Percentiles rank a stretch among this genome's conserved stretches.
phyloP scores from a whole-genome alignment of 2,329 filamentous ascomycete genomes.

The Fusarium musae region DNA sequence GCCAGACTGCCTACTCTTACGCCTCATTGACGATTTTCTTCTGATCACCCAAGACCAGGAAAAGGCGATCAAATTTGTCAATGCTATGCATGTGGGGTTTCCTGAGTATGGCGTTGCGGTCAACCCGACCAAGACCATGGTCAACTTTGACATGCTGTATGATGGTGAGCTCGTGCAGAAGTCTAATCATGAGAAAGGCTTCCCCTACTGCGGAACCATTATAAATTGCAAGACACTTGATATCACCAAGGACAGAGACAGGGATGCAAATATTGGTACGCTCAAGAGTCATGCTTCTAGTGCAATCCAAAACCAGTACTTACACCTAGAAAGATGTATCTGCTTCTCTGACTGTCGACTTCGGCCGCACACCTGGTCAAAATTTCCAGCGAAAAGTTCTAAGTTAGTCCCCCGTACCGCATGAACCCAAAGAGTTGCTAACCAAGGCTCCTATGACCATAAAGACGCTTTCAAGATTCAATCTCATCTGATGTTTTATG shows the following conservation, averaged over 20 bases:
- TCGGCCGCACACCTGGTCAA: slow-evolving; percentile 75
- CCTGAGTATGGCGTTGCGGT: slow-evolving; percentile 84
- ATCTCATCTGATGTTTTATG: slow-evolving; percentile 84
- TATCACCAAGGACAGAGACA: slow-evolving; percentile 74
- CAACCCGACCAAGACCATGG: slow-evolving; percentile 80
- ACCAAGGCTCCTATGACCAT: not conserved
- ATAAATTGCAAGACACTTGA: slow-evolving; percentile 82
- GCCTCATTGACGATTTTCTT: slow-evolving; percentile 93
- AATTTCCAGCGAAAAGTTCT: slow-evolving; percentile 84
- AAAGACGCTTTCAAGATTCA: slow-evolving; percentile 81
- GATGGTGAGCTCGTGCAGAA: slow-evolving; percentile 63
- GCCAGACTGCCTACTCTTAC: slow-evolving; percentile 73
- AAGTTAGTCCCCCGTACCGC: slow-evolving; percentile 55
- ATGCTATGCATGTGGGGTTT: slow-evolving; percentile 82
- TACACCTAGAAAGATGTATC: slow-evolving; percentile 55
- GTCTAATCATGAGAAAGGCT: slow-evolving; percentile 57
- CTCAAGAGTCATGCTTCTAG: not conserved
- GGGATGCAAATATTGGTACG: slow-evolving; percentile 62
- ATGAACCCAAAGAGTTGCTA: not conserved
- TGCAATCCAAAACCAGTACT: not conserved
- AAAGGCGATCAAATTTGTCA: slow-evolving; percentile 78
- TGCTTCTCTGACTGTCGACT: slow-evolving; percentile 83
- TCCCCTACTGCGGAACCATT: slow-evolving; percentile 88
- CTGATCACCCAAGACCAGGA: slow-evolving; percentile 78
- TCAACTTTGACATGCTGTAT: slow-evolving; percentile 80